Conservation (phyloP, 2,329 filamentous ascomycete genomes). For the Ophiostoma montium region DNA sequence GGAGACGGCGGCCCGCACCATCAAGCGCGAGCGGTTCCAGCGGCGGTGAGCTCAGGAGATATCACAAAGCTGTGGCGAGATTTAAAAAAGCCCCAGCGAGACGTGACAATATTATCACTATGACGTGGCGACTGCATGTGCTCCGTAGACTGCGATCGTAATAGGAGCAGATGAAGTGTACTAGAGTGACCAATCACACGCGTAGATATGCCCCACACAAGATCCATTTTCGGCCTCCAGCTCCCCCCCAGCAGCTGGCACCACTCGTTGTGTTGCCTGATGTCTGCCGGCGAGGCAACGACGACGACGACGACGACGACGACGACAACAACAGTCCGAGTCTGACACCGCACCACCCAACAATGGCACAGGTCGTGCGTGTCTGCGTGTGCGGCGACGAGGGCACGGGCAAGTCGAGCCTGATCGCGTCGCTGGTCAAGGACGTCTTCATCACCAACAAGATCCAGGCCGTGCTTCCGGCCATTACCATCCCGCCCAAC, state of each 20-base stretch:
- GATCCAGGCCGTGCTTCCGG: constrained; percentile 86
- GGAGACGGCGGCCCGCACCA: constrained; percentile 11
- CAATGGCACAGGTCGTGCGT: constrained; percentile 40
- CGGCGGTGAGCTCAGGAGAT: not conserved
- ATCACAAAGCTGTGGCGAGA: not conserved
- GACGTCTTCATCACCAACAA: constrained; percentile 92
- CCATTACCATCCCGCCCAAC: constrained; percentile 86
- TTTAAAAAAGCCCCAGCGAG: too few relatives aligned
- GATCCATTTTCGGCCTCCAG: constrained; percentile 2
- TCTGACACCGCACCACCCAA: not conserved
- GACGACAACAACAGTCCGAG: not conserved
- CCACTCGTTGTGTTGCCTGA: not conserved
- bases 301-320: not conserved
- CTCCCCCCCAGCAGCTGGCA: constrained; percentile 3
- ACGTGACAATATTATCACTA: not conserved
- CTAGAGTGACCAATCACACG: not conserved
- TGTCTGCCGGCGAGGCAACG: not conserved
- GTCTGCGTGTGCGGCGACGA: constrained; percentile 97
- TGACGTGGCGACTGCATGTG: too few relatives aligned
- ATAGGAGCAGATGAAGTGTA: not conserved
- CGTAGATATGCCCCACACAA: not conserved
- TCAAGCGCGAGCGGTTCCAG: constrained; percentile 17
- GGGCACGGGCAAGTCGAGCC: constrained; percentile 81
- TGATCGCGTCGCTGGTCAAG: constrained; percentile 92
- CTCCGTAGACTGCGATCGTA: too few relatives aligned